Evolutionary conservation across 129 eudicot species (phyloP).

Genomic region (Chrysanthemum seticuspe): DNA sequence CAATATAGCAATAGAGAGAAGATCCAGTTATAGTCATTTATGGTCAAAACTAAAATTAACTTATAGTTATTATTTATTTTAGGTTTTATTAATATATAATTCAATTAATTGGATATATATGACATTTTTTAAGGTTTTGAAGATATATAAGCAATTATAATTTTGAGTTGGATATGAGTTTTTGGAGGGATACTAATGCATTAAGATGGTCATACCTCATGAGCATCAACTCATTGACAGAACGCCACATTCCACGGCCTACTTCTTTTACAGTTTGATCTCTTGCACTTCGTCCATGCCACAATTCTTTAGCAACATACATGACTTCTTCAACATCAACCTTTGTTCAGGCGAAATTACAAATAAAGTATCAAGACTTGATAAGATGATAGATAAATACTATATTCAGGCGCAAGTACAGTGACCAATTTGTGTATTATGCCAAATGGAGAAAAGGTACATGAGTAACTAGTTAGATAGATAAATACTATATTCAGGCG

Average conservation of each 20-base stretch:
- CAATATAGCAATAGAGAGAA: too few species aligned
- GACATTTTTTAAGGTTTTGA: too few species aligned
- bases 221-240: conserved; percentile 87
- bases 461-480: neutral
- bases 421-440: neutral
- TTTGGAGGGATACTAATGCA: neutral
- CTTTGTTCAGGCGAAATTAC: conserved; percentile 31
- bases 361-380: neutral
- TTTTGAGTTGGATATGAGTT: too few species aligned
- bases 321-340: conserved; percentile 93
- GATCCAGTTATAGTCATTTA: too few species aligned
- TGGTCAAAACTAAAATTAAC: too few species aligned
- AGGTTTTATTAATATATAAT: too few species aligned
- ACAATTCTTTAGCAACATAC: conserved; percentile 89
- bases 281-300: conserved; percentile 97
- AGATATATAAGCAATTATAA: too few species aligned
- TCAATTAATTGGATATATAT: too few species aligned
- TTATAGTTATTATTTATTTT: too few species aligned
- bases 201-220: conserved; percentile 56
- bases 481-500: neutral
- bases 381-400: neutral
- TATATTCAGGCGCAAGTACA: neutral
- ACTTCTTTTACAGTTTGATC: conserved; percentile 72
- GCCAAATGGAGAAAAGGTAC: neutral
- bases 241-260: conserved; percentile 99